phyloP scores from a whole-genome alignment of 2,329 filamentous ascomycete species.

The Ascochyta koolunga region DNA sequence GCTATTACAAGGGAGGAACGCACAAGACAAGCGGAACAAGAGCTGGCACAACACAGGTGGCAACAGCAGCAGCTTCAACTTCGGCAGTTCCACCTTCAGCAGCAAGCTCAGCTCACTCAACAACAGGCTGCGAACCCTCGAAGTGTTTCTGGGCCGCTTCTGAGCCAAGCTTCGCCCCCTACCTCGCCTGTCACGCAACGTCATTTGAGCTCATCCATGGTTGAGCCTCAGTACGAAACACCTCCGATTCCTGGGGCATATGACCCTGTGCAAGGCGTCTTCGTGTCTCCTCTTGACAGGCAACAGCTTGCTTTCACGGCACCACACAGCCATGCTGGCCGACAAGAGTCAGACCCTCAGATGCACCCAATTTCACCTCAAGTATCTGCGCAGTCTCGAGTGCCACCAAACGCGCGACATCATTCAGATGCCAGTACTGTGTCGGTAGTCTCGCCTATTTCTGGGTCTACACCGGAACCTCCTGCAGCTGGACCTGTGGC shows the following conservation, averaged over 20 bases:
- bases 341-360: constrained; percentile 36
- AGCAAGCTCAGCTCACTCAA: constrained; percentile 10
- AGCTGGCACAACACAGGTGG: constrained; percentile 15
- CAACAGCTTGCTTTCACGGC: constrained; percentile 21
- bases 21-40: constrained; percentile 2
- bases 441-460: constrained; percentile 42
- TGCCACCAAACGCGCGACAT: constrained; percentile 27
- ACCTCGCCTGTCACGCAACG: constrained; percentile 25
- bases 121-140: constrained; percentile 12
- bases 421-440: constrained; percentile 38
- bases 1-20: constrained; percentile 9
- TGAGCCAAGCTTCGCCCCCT: constrained; percentile 15
- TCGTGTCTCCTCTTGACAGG: constrained; percentile 31
- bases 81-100: constrained; percentile 13
- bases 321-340: constrained; percentile 21
- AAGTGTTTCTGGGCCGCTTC: constrained; percentile 29
- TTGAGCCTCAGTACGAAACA: constrained; percentile 44
- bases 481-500: constrained; percentile 13
- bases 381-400: constrained; percentile 38
- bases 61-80: constrained; percentile 18
- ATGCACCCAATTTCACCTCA: constrained; percentile 43
- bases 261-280: constrained; percentile 40
- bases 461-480: constrained; percentile 28
- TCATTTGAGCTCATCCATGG: constrained; percentile 25
- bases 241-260: constrained; percentile 47